These are phyloP conservation scores for Aphanoascus verrucosus DNA, from an alignment of 2,329 filamentous ascomycete species.

Conservation along the genomic window DNA sequence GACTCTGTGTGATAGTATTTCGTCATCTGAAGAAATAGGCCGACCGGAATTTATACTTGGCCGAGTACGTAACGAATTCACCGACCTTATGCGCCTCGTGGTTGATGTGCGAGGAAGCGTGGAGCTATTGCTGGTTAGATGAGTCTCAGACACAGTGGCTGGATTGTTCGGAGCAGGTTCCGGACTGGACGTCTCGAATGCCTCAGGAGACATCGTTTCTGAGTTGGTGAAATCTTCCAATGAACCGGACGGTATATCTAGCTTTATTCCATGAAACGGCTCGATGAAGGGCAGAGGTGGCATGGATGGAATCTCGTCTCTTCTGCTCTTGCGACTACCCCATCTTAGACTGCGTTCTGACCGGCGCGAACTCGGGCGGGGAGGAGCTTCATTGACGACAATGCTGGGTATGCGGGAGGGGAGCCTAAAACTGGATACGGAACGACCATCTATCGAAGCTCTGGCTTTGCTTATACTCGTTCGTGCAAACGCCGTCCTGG, in stretches of 20 bases:
- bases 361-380: slow-evolving; percentile 34
- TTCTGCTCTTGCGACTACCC: slow-evolving; percentile 23
- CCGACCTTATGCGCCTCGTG: slow-evolving; percentile 24
- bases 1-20: slow-evolving; percentile 51
- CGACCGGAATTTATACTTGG: slow-evolving; percentile 33
- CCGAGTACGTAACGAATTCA: slow-evolving; percentile 30
- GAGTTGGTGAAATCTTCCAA: slow-evolving; percentile 45
- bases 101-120: slow-evolving; percentile 16
- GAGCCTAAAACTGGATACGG: slow-evolving; percentile 23
- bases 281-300: slow-evolving; percentile 18
- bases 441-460: slow-evolving; percentile 17
- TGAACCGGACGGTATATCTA: slow-evolving; percentile 45
- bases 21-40: slow-evolving; percentile 53
- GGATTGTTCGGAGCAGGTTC: background rate
- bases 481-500: slow-evolving; percentile 4
- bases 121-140: slow-evolving; percentile 14
- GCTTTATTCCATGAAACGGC: slow-evolving; percentile 41
- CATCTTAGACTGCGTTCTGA: slow-evolving; percentile 32
- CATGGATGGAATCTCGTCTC: slow-evolving; percentile 22
- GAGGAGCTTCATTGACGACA: slow-evolving; percentile 27
- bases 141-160: background rate
- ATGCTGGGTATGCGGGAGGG: slow-evolving; percentile 33
- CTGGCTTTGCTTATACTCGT: slow-evolving; percentile 9
- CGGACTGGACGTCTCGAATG: background rate
- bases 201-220: slow-evolving; percentile 37